Evolutionary conservation across 2,329 filamentous ascomycete genomes (phyloP).

Genomic region (Claviceps sp.): DNA sequence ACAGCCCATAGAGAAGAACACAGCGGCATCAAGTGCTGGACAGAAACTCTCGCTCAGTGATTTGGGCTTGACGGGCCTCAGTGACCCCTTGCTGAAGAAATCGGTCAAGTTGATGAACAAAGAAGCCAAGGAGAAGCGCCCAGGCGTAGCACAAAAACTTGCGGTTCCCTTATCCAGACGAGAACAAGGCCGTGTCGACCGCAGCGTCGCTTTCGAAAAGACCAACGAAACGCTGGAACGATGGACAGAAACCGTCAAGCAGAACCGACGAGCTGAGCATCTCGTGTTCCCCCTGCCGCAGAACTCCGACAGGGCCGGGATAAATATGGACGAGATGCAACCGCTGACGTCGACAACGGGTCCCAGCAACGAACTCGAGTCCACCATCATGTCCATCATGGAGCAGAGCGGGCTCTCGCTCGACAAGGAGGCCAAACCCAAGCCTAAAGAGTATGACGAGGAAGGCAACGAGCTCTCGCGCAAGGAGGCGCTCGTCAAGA

Average conservation of each 20-base stretch:
- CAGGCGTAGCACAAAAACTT: constrained; percentile 49
- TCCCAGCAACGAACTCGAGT: constrained; percentile 69
- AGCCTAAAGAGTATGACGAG: constrained; percentile 51
- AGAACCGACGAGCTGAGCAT: constrained; percentile 83
- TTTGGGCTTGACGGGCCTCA: constrained; percentile 55
- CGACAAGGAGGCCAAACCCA: constrained; percentile 29
- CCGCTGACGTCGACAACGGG: constrained; percentile 49
- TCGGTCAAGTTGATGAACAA: constrained; percentile 63
- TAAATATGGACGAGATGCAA: constrained; percentile 49
- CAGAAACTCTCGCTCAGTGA: constrained; percentile 64
- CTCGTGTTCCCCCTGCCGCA: constrained; percentile 75
- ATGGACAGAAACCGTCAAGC: constrained; percentile 92
- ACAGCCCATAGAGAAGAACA: constrained; percentile 41
- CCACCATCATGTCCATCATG: constrained; percentile 76
- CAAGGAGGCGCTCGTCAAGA: constrained; percentile 57
- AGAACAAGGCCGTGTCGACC: constrained; percentile 75
- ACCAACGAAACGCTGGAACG: constrained; percentile 81
- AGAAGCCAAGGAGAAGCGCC: constrained; percentile 38
- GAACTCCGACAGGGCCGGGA: constrained; percentile 47
- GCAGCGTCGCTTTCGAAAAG: constrained; percentile 73
- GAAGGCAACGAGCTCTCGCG: constrained; percentile 60
- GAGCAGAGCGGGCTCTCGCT: constrained; percentile 69
- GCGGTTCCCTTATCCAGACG: constrained; percentile 72
- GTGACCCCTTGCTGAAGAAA: constrained; percentile 63
- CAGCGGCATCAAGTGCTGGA: constrained; percentile 31